phyloP scores from a whole-genome alignment of 129 eudicot genomes.

The Centaurea solstitialis region DNA sequence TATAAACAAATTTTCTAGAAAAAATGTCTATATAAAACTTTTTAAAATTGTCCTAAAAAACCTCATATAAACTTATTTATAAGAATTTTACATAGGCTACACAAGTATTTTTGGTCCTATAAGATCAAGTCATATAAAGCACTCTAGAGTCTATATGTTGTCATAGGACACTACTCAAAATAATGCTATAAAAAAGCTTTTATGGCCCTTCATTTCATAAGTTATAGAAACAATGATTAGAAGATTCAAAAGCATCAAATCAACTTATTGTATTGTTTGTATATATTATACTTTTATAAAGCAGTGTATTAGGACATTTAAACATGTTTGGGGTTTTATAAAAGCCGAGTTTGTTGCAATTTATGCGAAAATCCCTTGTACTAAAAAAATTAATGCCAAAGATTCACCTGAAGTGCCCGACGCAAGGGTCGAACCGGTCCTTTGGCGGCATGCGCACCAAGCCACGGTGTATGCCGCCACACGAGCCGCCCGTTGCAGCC shows the following conservation, averaged over 20 bases:
- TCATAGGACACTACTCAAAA: background rate
- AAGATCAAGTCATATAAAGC: background rate
- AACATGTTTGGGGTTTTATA: background rate
- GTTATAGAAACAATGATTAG: no score
- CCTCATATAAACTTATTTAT: no score
- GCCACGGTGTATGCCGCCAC: conserved; percentile 97
- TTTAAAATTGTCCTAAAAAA: no score
- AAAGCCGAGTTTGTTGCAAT: background rate
- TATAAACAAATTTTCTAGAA: no score
- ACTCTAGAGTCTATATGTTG: no score
- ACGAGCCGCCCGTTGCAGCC: conserved; percentile 92
- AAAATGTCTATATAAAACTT: no score
- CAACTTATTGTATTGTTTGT: no score
- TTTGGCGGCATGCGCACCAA: conserved; percentile 92
- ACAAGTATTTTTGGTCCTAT: background rate
- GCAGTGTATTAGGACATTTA: background rate
- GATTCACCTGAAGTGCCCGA: conserved; percentile 83
- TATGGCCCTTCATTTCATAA: background rate
- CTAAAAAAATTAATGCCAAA: background rate
- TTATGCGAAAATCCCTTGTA: background rate
- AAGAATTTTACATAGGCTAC: no score
- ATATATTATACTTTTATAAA: no score
- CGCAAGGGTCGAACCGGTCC: conserved; percentile 95
- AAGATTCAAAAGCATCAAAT: no score
- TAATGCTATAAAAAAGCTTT: background rate